Conservation (phyloP, 495 filamentous ascomycete species). For the Pseudomonodictys pantanalensis region DNA sequence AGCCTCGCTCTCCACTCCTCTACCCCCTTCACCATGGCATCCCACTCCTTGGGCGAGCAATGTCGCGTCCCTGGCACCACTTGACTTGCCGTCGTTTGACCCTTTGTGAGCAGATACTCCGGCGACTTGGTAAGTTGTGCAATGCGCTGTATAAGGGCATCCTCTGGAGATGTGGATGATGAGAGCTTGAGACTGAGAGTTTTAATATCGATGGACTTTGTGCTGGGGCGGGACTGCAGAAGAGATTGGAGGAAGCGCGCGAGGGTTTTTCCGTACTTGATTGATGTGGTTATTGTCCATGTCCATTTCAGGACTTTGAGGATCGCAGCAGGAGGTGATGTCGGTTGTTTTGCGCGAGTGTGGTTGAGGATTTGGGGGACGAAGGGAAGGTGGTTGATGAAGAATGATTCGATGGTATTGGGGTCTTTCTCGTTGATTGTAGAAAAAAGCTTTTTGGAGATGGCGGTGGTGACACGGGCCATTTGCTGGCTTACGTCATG, state of each 20-base stretch:
- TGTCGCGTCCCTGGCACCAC: not conserved
- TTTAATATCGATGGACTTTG: not conserved
- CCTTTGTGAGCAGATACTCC: not conserved
- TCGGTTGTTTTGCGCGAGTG: not conserved
- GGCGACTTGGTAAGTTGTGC: not conserved
- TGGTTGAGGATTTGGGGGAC: not conserved
- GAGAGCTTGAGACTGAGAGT: not conserved
- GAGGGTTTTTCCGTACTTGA: not conserved
- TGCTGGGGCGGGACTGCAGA: not conserved
- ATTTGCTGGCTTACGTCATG: not conserved
- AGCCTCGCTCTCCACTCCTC: not conserved
- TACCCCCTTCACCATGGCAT: not conserved
- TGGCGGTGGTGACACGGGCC: not conserved
- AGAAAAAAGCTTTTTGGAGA: not conserved
- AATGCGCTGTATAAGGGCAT: not conserved
- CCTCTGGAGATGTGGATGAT: not conserved
- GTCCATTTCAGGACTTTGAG: not conserved
- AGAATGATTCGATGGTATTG: not conserved
- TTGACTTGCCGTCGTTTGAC: not conserved
- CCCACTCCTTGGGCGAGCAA: conserved; percentile 1
- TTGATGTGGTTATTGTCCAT: not conserved
- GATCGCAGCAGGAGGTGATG: not conserved
- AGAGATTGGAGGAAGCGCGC: not conserved
- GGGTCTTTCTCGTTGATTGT: not conserved
- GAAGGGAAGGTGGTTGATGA: not conserved